These are phyloP conservation scores for Boletus rubropictus DNA, from an alignment of 768 basidiomycete species.

Conservation along the genomic window DNA sequence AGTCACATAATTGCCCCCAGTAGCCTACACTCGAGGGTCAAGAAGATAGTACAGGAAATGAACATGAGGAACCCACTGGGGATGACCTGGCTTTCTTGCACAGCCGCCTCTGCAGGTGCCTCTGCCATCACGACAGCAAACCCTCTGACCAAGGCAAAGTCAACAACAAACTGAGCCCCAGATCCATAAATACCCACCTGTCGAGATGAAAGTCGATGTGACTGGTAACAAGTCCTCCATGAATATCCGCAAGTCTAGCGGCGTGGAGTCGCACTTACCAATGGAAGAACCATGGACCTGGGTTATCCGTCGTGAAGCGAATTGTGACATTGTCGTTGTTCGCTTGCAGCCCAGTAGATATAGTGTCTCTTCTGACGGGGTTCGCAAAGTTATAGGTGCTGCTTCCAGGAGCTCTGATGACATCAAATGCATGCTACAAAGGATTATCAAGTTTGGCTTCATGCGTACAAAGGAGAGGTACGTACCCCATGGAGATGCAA, in stretches of 20 bases:
- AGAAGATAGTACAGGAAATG: not conserved
- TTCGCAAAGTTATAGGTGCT: constrained; percentile 40
- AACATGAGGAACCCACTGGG: constrained; percentile 7
- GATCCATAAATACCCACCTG: constrained; percentile 8
- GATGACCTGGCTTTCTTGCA: constrained; percentile 3
- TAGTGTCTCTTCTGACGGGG: constrained; percentile 49
- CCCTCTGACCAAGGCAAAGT: constrained; percentile 7
- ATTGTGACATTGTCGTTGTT: constrained; percentile 41
- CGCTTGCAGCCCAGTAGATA: constrained; percentile 25
- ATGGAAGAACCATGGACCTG: constrained; percentile 28
- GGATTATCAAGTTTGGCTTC: not conserved
- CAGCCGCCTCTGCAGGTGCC: constrained; percentile 1
- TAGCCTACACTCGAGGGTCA: constrained; percentile 1
- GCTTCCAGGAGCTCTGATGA: constrained; percentile 37
- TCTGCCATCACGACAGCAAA: constrained; percentile 21
- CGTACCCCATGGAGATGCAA: constrained; percentile 38
- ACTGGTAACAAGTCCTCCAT: constrained; percentile 2
- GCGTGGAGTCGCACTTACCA: constrained; percentile 10
- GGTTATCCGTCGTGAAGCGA: constrained; percentile 61
- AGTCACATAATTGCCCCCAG: constrained; percentile 6
- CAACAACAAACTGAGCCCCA: not conserved
- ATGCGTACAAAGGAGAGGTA: too few species aligned
- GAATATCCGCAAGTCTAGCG: not conserved
- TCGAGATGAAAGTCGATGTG: constrained; percentile 21
- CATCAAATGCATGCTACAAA: constrained; percentile 35